Evolutionary conservation across 2,329 filamentous ascomycete species (phyloP).

Genomic region (Cercospora zeae-maydis): DNA sequence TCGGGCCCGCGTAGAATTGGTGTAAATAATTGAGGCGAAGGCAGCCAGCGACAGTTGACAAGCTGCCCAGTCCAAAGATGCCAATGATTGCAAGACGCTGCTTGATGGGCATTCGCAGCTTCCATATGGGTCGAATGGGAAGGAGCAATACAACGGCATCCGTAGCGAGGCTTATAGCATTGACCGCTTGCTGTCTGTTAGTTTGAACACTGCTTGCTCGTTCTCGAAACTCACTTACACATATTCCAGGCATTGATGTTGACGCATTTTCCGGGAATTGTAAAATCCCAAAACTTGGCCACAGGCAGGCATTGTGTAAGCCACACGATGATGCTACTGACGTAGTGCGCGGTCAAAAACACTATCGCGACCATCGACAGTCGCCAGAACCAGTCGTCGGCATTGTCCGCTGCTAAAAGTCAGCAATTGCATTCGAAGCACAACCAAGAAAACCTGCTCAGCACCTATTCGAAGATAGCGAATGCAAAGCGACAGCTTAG

Average conservation of each 20-base stretch:
- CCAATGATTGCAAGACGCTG: conserved; percentile 6
- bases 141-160: neutral
- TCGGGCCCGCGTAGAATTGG: neutral
- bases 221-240: neutral
- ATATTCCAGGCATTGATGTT: neutral
- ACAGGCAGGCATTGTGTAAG: neutral
- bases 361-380: neutral
- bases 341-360: neutral
- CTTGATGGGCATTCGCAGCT: conserved; percentile 1
- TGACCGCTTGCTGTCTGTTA: neutral
- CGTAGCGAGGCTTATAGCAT: neutral
- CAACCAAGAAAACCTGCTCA: neutral
- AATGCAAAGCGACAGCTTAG: conserved; percentile 3
- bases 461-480: conserved; percentile 7
- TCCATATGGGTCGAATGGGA: neutral
- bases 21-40: conserved; percentile 3
- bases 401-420: neutral
- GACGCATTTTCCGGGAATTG: neutral
- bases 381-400: conserved; percentile 1
- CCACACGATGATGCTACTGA: conserved; percentile 1
- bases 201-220: neutral
- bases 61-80: conserved; percentile 2
- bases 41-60: conserved; percentile 2
- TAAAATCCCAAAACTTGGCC: neutral
- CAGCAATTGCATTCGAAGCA: neutral